A percentile compares a stretch with the other conserved stretches of the same genome.
These are phyloP conservation scores for Xylariales sp. DNA, from an alignment of 2,329 filamentous ascomycete genomes.

Conservation along the genomic window DNA sequence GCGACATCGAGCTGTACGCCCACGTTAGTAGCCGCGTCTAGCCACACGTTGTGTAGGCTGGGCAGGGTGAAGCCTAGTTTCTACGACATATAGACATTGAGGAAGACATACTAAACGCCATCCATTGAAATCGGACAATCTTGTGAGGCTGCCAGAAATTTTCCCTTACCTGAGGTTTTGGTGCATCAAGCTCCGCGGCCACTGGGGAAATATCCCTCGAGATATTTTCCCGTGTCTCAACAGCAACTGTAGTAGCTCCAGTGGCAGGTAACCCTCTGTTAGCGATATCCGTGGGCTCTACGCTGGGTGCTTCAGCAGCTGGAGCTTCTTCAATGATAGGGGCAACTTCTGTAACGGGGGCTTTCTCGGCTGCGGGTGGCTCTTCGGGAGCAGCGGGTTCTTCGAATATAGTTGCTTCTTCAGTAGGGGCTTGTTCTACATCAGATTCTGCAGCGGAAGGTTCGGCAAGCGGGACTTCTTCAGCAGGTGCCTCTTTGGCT, in stretches of 20 bases:
- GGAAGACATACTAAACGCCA: conserved; percentile 41
- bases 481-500: conserved; percentile 9
- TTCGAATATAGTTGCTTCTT: conserved; percentile 4
- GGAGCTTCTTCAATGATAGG: conserved; percentile 19
- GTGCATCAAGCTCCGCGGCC: conserved; percentile 35
- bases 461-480: background rate
- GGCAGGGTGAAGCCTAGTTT: conserved; percentile 30
- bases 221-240: conserved; percentile 21
- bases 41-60: conserved; percentile 17
- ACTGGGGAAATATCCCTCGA: conserved; percentile 26
- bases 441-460: conserved; percentile 5
- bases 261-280: conserved; percentile 25
- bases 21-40: conserved; percentile 21
- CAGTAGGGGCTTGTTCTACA: background rate
- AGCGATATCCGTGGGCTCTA: conserved; percentile 17
- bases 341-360: conserved; percentile 11
- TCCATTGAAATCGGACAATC: conserved; percentile 41
- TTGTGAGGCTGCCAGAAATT: conserved; percentile 42
- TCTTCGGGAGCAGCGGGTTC: conserved; percentile 8
- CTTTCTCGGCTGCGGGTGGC: background rate
- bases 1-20: conserved; percentile 37
- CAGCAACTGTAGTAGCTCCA: conserved; percentile 13
- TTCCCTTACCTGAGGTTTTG: conserved; percentile 43
- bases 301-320: conserved; percentile 3
- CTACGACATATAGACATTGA: conserved; percentile 35